Evolutionary conservation across 2,329 filamentous ascomycete species (phyloP), one percentile per base, ranked within the genome.

Genomic region (Pyrenophora graminea): DNA sequence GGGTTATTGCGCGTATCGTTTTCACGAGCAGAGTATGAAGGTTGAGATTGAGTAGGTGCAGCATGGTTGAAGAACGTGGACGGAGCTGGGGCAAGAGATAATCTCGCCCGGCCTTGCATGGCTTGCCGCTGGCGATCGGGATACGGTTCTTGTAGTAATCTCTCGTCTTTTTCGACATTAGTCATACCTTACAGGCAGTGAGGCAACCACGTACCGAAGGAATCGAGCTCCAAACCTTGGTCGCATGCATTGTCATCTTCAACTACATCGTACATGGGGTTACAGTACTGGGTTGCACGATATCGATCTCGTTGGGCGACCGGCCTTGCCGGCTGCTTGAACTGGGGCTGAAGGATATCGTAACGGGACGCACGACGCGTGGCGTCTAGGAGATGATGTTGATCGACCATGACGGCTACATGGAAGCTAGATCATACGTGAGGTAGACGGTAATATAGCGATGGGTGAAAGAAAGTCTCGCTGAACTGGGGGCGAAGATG

Each of bases 181-280:
- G 39, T 27, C 15, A 9, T 10, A 31, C 13, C 31, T 2, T 6
- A n/a, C 7, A 9, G 17, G 17, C 31, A 31, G 15, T 7, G 3
- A 25, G n/a, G 1, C 10, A 3, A 31, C 1, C 13, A 47, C 71
- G 59, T 59, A 82, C 80, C 79, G 58, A 82, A 82, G 3, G 74
- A 74, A 69, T 83, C 79, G 10, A 81, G 67, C 6, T 68, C 59
- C 21, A 55, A 32, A 6, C 15, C 41, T 15, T 44, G 27, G 10
- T 53, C 51, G 31, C 64, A 60, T 9, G 49, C 51, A 10, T 53
- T 42, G 27, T 71, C 63, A 18, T 70, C 69, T 38, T 66, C 69
- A 3, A 66, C 55, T 1, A 37, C 36, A 33, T 68, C 66, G 41
- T 63, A 63, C 31, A 56, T 42, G 17, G 48, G 40, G 25, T 53